These are phyloP conservation scores for Penicillium parvum DNA, from an alignment of 495 filamentous ascomycete species.

Conservation along the genomic window DNA sequence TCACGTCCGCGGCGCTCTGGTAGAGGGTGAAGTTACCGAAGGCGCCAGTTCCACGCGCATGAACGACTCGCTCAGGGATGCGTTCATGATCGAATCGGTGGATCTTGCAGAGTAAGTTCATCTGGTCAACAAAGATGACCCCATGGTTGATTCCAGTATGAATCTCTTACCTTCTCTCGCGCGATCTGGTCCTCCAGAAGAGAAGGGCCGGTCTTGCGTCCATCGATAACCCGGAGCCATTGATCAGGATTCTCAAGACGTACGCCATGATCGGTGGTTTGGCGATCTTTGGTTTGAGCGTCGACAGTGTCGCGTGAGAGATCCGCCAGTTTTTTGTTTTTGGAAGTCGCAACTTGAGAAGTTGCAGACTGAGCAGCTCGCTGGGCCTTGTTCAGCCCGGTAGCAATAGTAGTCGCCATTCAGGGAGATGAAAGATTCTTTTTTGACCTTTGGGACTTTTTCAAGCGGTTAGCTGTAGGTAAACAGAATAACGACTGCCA, in stretches of 20 bases:
- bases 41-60: conserved; percentile 78
- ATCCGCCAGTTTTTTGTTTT: background rate
- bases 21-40: conserved; percentile 78
- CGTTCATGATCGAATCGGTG: conserved; percentile 82
- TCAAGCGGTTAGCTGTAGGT: no score
- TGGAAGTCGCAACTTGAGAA: background rate
- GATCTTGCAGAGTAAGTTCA: conserved; percentile 45
- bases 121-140: background rate
- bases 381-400: background rate
- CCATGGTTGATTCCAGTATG: background rate
- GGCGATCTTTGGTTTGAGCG: conserved; percentile 32
- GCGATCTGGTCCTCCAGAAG: conserved; percentile 76
- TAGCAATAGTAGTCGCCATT: background rate
- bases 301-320: conserved; percentile 28
- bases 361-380: background rate
- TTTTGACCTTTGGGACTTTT: no score
- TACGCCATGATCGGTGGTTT: conserved; percentile 77
- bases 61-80: conserved; percentile 85
- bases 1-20: conserved; percentile 66
- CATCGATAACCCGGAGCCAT: conserved; percentile 64
- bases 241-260: conserved; percentile 70
- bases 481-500: no score
- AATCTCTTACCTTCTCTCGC: conserved; percentile 62
- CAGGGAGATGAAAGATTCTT: no score
- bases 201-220: conserved; percentile 60